Percentiles rank a stretch among this genome's conserved stretches.
These are phyloP conservation scores for Cyclospora cayetanensis DNA, from an alignment of 169 alveolate genomes.

Conservation along the genomic window DNA sequence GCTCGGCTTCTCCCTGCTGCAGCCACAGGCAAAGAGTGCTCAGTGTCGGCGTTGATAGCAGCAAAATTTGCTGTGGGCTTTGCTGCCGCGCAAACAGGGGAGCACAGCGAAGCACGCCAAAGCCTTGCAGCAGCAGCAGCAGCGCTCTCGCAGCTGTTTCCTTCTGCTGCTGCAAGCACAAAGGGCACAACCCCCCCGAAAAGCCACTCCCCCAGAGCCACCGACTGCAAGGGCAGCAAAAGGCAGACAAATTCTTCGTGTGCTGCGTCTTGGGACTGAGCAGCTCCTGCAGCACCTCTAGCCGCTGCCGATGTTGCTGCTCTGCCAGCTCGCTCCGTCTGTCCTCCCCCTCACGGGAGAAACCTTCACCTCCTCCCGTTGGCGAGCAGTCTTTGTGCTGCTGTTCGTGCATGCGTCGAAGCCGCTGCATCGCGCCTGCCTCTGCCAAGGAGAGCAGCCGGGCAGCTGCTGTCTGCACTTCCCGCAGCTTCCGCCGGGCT, in stretches of 20 bases:
- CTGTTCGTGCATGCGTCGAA: not conserved
- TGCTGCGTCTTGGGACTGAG: not conserved
- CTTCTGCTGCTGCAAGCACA: not conserved
- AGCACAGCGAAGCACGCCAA: not conserved
- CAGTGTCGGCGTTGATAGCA: not conserved
- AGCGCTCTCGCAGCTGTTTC: not conserved
- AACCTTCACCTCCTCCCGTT: too few relatives aligned
- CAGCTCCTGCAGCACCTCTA: not conserved
- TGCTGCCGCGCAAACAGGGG: not conserved
- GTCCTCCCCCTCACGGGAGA: too few relatives aligned
- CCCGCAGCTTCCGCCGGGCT: not conserved
- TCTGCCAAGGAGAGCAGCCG: not conserved
- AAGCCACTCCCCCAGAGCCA: not conserved
- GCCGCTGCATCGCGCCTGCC: not conserved
- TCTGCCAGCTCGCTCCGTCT: too few relatives aligned
- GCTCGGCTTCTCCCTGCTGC: conserved; percentile 10
- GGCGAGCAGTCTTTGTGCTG: too few relatives aligned
- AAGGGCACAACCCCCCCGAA: not conserved
- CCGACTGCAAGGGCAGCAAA: not conserved
- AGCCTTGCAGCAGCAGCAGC: conserved; percentile 4
- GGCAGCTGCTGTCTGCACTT: not conserved
- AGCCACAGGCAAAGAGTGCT: not conserved
- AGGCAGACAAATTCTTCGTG: not conserved
- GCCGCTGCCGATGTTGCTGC: conserved; percentile 35
- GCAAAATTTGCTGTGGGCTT: not conserved